phyloP scores from a whole-genome alignment of 2,329 filamentous ascomycete genomes.

The Ophiostoma populinum region DNA sequence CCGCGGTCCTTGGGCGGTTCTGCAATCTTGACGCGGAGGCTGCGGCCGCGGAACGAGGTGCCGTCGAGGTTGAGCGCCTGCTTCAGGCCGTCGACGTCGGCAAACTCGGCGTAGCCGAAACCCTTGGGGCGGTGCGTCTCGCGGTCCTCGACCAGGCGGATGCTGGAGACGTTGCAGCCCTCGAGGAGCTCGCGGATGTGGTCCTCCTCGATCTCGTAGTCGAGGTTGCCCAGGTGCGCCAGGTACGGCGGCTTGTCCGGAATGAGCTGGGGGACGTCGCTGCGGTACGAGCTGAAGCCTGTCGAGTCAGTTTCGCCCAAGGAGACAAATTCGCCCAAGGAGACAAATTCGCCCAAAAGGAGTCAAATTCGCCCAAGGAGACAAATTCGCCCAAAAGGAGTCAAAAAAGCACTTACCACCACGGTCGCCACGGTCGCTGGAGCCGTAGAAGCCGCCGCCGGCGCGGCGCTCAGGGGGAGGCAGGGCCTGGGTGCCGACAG shows the following conservation, averaged over 20 bases:
- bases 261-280: constrained; percentile 54
- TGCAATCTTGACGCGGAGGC: constrained; percentile 84
- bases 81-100: constrained; percentile 72
- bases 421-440: constrained; percentile 11
- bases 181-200: constrained; percentile 75
- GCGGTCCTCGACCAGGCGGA: constrained; percentile 94
- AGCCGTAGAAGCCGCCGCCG: constrained; percentile 14
- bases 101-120: constrained; percentile 95
- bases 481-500: constrained; percentile 45
- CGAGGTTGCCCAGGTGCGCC: constrained; percentile 89
- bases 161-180: constrained; percentile 70
- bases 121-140: constrained; percentile 88
- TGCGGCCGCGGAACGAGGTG: constrained; percentile 68
- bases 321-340: not conserved
- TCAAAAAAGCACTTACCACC: constrained; percentile 7
- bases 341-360: not conserved
- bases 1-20: constrained; percentile 79
- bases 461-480: constrained; percentile 30
- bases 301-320: not conserved
- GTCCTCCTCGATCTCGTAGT: constrained; percentile 76
- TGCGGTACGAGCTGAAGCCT: constrained; percentile 28
- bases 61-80: constrained; percentile 75
- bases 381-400: not conserved
- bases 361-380: too few relatives aligned
- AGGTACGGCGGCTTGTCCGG: constrained; percentile 89